phyloP scores from a whole-genome alignment of 148 eudicot genomes.

The Arctostaphylos glauca region DNA sequence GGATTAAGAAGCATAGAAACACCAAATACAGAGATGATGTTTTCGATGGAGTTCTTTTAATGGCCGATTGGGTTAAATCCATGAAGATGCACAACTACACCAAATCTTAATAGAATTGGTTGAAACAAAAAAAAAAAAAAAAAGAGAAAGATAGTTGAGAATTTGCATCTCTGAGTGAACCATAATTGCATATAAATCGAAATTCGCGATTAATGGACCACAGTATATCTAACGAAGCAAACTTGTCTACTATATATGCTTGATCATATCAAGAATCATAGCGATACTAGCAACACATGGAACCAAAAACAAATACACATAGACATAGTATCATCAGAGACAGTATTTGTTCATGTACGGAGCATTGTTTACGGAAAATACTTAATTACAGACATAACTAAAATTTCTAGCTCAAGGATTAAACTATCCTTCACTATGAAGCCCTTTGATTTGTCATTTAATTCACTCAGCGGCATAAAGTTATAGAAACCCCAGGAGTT shows the following conservation, averaged over 20 bases:
- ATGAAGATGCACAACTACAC: not conserved
- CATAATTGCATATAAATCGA: not conserved
- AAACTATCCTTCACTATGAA: slow-evolving; percentile 6
- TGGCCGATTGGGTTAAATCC: not conserved
- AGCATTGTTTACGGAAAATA: not conserved
- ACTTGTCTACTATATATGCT: not conserved
- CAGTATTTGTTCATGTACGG: not conserved
- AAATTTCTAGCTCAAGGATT: slow-evolving; percentile 15
- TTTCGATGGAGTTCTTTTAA: not conserved
- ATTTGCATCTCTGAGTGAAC: not conserved
- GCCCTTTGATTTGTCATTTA: not conserved
- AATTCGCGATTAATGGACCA: not conserved
- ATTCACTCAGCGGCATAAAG: slow-evolving; percentile 1
- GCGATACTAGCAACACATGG: not conserved
- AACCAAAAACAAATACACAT: not conserved
- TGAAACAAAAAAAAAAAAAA: not conserved
- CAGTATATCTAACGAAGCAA: not conserved
- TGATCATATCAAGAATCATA: not conserved
- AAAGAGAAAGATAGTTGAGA: not conserved
- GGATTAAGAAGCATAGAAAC: not conserved
- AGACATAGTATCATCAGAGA: not conserved
- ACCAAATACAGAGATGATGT: not conserved
- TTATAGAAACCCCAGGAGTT: not conserved
- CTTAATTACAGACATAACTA: slow-evolving; percentile 6
- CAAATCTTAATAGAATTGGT: not conserved